These are phyloP conservation scores for Meyerozyma elateridarum DNA, from an alignment of 1,139 yeast genomes.

Conservation along the genomic window DNA sequence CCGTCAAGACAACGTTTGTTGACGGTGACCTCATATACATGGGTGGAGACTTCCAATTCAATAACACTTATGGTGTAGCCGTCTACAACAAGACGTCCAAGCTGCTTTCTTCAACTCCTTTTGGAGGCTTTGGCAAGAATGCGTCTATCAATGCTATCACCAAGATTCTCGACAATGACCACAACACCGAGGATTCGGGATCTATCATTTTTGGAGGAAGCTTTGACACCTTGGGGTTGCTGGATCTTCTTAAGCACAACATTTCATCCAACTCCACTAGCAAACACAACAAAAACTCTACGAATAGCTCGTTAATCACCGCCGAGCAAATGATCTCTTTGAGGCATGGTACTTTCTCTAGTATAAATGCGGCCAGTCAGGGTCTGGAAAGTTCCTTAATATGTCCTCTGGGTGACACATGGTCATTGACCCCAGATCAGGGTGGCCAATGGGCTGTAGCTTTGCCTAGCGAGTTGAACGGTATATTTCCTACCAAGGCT, in stretches of 20 bases:
- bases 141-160: conserved; percentile 64
- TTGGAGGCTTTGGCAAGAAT: conserved; percentile 70
- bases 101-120: conserved; percentile 49
- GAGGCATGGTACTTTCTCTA: conserved; percentile 53
- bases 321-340: conserved; percentile 69
- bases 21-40: conserved; percentile 55
- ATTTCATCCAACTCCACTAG: conserved; percentile 19
- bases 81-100: conserved; percentile 52
- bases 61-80: conserved; percentile 58
- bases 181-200: conserved; percentile 17
- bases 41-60: conserved; percentile 71
- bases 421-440: conserved; percentile 50
- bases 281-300: conserved; percentile 19
- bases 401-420: conserved; percentile 58
- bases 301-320: conserved; percentile 37
- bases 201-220: conserved; percentile 76
- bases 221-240: conserved; percentile 60
- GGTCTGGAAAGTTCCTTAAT: conserved; percentile 33
- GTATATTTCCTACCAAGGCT: conserved; percentile 65
- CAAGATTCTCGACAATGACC: conserved; percentile 31
- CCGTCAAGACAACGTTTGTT: conserved; percentile 45
- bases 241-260: conserved; percentile 37
- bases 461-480: conserved; percentile 49
- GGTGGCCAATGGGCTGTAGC: conserved; percentile 69
- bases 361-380: conserved; percentile 43